These are phyloP conservation scores for Pyrenochaeta sp. DNA, from an alignment of 2,329 filamentous ascomycete species.

Conservation along the genomic window DNA sequence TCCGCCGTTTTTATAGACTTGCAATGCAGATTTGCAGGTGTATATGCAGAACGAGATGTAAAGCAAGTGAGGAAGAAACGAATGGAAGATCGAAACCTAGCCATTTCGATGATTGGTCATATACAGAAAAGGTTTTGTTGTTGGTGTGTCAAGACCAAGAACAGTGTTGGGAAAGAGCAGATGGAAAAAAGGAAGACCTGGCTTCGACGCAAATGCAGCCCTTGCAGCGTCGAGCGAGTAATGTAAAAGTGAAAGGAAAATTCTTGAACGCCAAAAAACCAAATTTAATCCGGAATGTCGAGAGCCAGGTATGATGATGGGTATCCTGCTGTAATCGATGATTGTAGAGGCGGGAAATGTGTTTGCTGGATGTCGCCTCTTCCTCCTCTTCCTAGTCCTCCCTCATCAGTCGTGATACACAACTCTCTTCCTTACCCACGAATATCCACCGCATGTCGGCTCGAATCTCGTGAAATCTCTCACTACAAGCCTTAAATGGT, in stretches of 20 bases:
- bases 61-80: background rate
- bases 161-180: background rate
- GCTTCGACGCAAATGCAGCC: constrained; percentile 9
- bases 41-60: background rate
- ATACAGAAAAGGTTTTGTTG: background rate
- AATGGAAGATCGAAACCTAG: background rate
- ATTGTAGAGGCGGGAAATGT: background rate
- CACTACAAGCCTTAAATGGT: background rate
- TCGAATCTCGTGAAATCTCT: background rate
- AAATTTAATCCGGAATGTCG: background rate
- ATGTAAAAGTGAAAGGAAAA: background rate
- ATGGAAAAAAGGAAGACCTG: background rate
- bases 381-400: background rate
- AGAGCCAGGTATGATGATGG: constrained; percentile 5
- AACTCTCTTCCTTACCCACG: background rate
- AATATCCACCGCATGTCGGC: background rate
- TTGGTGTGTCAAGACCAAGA: constrained; percentile 1
- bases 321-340: constrained; percentile 12
- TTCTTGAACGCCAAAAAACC: constrained; percentile 1
- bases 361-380: background rate
- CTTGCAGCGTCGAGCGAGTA: constrained; percentile 11
- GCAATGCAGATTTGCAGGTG: background rate
- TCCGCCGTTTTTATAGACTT: background rate
- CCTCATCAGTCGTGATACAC: background rate
- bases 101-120: background rate